Base-by-base conservation (phyloP, 257 asterid genomes). In the Lithospermum erythrorhizon region DNA sequence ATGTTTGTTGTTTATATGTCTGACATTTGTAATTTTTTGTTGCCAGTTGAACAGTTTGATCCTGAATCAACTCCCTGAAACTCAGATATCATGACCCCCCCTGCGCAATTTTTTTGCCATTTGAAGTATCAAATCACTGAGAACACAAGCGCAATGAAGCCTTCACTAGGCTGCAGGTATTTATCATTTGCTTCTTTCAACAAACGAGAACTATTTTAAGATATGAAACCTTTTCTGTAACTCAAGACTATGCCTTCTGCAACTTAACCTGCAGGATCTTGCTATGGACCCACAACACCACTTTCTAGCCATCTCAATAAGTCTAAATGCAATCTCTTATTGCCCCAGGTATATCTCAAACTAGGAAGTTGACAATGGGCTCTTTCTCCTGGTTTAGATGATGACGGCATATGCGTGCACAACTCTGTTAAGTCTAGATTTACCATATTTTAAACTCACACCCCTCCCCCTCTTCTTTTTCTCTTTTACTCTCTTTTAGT, bases 301-400 rank as follows among this genome's bases (percentile, higher is more conserved):
- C 74, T 68, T 71, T 76, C 73, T 72, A 73, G 79, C 82, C 62
- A 58, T 77, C 68, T 69, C 83, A 67, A 59, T 75, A 63, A 77
- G 75, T 78, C 73, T 89, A 29, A 83, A 30, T 67, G 87, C 73
- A 66, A n/a, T 90, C 99, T 58, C 89, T 93, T 48, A 76, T 83
- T 79, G 97, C 96, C 27, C 27, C 89, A 96, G 57, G 87, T 93
- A 64, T 83, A 84, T 78, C 95, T 81, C 61, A 82, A 78, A 63
- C 78, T 89, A 20, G 99, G 99, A 70, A 78, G 77, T 65, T 93
- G 99, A 97, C 95, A 84, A 69, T 83, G 94, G 99, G 86, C 95
- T 62, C 95, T 93, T 72, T 82, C 81, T 73, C 94, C 97, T 68
- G 87, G 82, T 70, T 70, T 93, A 70, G 99, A 93, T 78, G 95